Evolutionary conservation across 1,139 yeast species (phyloP).

Genomic region (Debaryomyces robertsiae): DNA sequence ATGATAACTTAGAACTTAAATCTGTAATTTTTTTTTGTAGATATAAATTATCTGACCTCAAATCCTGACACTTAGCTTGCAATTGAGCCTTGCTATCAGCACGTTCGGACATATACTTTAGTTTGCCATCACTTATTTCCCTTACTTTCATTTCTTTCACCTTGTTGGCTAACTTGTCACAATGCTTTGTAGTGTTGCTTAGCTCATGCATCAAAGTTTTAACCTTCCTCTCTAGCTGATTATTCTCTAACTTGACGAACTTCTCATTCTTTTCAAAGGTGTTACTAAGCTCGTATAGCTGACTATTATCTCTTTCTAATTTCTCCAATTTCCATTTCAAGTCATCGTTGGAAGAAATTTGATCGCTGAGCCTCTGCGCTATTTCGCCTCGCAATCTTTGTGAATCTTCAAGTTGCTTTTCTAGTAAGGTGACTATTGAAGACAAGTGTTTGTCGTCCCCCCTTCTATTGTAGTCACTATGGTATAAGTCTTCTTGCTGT

Average conservation of each 20-base stretch:
- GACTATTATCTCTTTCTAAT: constrained; percentile 16
- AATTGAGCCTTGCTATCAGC: constrained; percentile 4
- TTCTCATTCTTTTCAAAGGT: constrained; percentile 21
- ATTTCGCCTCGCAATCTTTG: constrained; percentile 27
- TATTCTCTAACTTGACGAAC: constrained; percentile 23
- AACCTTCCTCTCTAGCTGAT: constrained; percentile 24
- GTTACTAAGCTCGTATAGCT: constrained; percentile 15
- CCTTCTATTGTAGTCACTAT: constrained; percentile 1
- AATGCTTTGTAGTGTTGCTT: constrained; percentile 29
- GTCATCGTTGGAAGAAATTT: constrained; percentile 17
- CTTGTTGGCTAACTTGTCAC: constrained; percentile 34
- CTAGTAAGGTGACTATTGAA: constrained; percentile 32
- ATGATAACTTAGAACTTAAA: constrained; percentile 15
- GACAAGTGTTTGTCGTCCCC: constrained; percentile 9
- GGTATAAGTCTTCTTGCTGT: constrained; percentile 10
- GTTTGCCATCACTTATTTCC: constrained; percentile 9
- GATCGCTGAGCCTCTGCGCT: constrained; percentile 23
- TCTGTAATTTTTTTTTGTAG: constrained; percentile 24
- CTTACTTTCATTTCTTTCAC: constrained; percentile 24
- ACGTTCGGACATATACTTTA: constrained; percentile 7
- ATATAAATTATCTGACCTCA: constrained; percentile 16
- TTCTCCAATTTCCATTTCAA: constrained; percentile 15
- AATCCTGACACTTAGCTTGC: constrained; percentile 12
- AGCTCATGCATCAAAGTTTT: constrained; percentile 28
- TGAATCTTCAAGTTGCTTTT: constrained; percentile 37